A percentile compares a stretch with the other conserved stretches of the same genome.
phyloP scores from a whole-genome alignment of 139 green algal genomes.

The Micractinium sp. region DNA sequence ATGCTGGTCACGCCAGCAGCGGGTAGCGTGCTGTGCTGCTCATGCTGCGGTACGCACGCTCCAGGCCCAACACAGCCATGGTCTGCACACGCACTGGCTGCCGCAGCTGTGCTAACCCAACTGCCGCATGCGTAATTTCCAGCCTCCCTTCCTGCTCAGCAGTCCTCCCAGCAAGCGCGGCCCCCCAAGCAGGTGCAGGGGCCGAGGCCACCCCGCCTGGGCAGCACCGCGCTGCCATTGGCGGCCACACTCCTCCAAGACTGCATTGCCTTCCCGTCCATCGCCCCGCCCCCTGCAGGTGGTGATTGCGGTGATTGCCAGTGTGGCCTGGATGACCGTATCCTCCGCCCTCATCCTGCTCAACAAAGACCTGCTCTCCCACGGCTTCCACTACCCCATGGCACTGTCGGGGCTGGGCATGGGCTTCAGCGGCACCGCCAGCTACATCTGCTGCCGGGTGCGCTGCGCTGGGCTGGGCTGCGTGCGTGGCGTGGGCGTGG shows the following conservation, averaged over 20 bases:
- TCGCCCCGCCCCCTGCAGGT: not conserved
- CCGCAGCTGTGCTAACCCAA: no score
- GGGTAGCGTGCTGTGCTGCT: not conserved
- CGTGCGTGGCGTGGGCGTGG: no score
- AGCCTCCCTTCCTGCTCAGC: no score
- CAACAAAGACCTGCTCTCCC: constrained; percentile 86
- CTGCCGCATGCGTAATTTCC: no score
- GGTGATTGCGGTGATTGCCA: constrained; percentile 41
- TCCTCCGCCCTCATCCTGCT: constrained; percentile 75
- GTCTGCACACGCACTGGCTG: no score
- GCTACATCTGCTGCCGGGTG: constrained; percentile 68
- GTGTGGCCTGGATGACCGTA: constrained; percentile 77
- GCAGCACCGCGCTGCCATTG: not conserved
- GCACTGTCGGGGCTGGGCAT: constrained; percentile 79
- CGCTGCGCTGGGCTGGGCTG: not conserved
- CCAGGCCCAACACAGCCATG: no score
- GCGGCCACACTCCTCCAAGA: not conserved
- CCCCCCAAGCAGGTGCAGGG: no score
- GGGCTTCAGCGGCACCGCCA: constrained; percentile 63
- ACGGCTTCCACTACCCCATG: constrained; percentile 86
- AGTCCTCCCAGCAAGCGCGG: no score
- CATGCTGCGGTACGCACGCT: no score
- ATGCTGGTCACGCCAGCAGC: no score
- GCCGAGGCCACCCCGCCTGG: not conserved
- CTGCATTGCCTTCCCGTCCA: not conserved